Evolutionary conservation across 805 yeast species (phyloP).

Genomic region (Debaryomyces maramus): DNA sequence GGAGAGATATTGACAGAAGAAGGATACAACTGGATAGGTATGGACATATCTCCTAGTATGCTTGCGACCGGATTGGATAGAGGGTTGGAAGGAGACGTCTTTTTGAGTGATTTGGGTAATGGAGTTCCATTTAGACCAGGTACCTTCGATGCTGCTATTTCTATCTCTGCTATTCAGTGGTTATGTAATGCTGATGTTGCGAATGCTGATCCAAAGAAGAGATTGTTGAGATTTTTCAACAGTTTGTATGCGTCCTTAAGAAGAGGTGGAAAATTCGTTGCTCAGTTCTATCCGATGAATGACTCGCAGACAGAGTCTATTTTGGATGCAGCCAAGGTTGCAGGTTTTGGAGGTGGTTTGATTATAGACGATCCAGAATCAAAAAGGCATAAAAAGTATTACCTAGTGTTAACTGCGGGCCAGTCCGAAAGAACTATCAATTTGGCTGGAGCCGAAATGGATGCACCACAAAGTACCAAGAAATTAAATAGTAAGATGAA

Average conservation of each 20-base stretch:
- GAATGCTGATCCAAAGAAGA: conserved; percentile 75
- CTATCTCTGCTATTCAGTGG: conserved; percentile 97
- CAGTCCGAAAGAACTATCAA: conserved; percentile 72
- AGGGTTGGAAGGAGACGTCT: conserved; percentile 90
- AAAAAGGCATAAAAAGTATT: conserved; percentile 86
- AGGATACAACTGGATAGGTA: conserved; percentile 91
- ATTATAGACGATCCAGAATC: conserved; percentile 93
- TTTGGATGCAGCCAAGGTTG: conserved; percentile 79
- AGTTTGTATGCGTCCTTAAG: conserved; percentile 81
- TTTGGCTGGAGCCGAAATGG: conserved; percentile 78
- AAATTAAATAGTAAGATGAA: conserved; percentile 46
- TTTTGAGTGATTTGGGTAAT: conserved; percentile 87
- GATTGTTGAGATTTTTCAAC: conserved; percentile 81
- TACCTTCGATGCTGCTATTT: conserved; percentile 92
- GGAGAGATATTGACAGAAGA: conserved; percentile 95
- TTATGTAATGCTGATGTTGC: conserved; percentile 92
- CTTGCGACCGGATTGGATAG: conserved; percentile 90
- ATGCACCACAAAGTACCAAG: conserved; percentile 50
- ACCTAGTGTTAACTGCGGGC: conserved; percentile 87
- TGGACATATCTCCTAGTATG: conserved; percentile 97
- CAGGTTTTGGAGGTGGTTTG: conserved; percentile 96
- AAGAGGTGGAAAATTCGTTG: conserved; percentile 96
- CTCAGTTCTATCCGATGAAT: conserved; percentile 93
- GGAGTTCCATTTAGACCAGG: conserved; percentile 97
- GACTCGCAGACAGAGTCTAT: conserved; percentile 81